These are phyloP conservation scores for Kodamaea plutei DNA, from an alignment of 1,139 yeast genomes.

Conservation along the genomic window DNA sequence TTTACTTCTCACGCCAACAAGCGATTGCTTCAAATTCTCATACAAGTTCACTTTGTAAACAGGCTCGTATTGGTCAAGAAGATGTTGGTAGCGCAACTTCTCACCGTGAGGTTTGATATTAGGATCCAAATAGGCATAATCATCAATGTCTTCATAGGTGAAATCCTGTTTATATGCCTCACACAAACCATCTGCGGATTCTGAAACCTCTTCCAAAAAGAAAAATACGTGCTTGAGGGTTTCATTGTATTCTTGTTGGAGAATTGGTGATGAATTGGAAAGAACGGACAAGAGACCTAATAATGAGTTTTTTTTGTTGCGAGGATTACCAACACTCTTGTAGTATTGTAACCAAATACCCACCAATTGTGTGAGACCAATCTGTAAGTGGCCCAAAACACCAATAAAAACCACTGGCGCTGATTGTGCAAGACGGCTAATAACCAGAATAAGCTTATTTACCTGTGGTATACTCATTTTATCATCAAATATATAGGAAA, in stretches of 20 bases:
- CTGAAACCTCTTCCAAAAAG: constrained; percentile 72
- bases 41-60: constrained; percentile 51
- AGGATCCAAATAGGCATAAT: constrained; percentile 44
- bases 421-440: constrained; percentile 50
- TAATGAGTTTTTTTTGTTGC: constrained; percentile 58
- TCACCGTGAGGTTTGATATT: constrained; percentile 54
- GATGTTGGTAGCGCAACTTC: constrained; percentile 46
- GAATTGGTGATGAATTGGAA: constrained; percentile 24
- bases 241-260: constrained; percentile 23
- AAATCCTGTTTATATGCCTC: constrained; percentile 59
- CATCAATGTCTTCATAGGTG: constrained; percentile 49
- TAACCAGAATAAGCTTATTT: constrained; percentile 49
- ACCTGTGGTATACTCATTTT: constrained; percentile 45
- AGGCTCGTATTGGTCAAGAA: constrained; percentile 50
- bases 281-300: constrained; percentile 31
- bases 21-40: constrained; percentile 20
- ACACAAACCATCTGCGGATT: constrained; percentile 54
- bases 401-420: constrained; percentile 44
- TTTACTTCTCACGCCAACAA: too few relatives aligned
- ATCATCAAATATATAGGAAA: constrained; percentile 45
- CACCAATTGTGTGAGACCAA: constrained; percentile 24
- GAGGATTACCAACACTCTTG: constrained; percentile 61
- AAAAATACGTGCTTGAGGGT: constrained; percentile 53
- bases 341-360: constrained; percentile 33
- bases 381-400: constrained; percentile 28